Percentiles rank a stretch among this genome's conserved stretches.
Conservation (phyloP, 169 alveolate species). For the Plasmodium knowlesi region DNA sequence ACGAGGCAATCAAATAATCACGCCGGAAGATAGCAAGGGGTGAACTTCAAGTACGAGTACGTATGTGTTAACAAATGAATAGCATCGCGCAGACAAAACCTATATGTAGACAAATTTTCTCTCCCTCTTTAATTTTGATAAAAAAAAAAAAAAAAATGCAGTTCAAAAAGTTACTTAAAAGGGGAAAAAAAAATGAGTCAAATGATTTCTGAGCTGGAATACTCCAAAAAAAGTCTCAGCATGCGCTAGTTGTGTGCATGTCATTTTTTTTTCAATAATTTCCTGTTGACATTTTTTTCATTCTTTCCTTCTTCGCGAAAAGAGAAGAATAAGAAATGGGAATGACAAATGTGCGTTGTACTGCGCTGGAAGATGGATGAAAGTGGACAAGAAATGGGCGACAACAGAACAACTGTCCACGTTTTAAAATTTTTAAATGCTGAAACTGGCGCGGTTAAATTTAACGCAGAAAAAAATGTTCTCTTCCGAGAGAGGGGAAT, state of each 20-base stretch:
- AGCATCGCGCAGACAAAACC: neutral
- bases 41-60: neutral
- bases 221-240: neutral
- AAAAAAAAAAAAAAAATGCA: neutral
- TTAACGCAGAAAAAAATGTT: neutral
- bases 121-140: neutral
- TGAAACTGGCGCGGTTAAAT: conserved; percentile 1
- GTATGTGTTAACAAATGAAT: neutral
- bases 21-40: neutral
- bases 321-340: neutral
- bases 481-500: neutral
- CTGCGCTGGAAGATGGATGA: neutral
- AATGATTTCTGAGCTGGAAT: neutral
- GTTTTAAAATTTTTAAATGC: neutral
- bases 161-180: neutral
- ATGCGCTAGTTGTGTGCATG: neutral
- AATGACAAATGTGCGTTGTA: neutral
- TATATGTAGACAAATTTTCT: neutral
- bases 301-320: neutral
- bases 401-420: neutral
- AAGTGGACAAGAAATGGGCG: neutral
- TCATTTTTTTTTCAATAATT: neutral
- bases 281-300: neutral
- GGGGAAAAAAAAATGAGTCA: neutral
- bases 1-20: neutral